Base-by-base conservation (phyloP, 2,329 filamentous ascomycete genomes). In the Cladophialophora bantiana region DNA sequence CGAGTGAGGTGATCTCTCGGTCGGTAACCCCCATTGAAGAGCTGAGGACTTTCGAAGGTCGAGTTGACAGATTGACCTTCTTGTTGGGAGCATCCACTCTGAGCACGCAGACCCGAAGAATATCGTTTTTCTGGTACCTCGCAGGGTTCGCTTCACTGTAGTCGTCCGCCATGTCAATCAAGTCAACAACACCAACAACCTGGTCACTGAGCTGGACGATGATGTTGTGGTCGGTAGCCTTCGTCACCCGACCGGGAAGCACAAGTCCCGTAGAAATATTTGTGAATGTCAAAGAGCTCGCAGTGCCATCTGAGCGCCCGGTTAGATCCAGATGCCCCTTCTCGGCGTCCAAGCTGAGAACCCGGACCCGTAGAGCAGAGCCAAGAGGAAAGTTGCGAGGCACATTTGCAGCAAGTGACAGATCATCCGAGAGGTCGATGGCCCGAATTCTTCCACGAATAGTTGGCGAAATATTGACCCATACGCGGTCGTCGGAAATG, bases 391-490 rank as follows among this genome's bases (percentile, higher is more conserved):
- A 98, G 78, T 92, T 91, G 69, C 87, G 85, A 56, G 88, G 85
- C 2, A 97, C 81, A 73, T 97, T 87, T 36, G 89, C 87, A 40
- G 97, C 82, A 62, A 91, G 84, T 7, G 93, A 91, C 55, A 96
- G 81, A 77, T 98, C 93, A 73, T 97, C 92, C 0, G 93, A 93
- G 7, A 95, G 87, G 75, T 98, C 94, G 77, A 95, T 88, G 68
- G 90, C 86, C 62, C 88, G 88, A 64, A 99, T 87, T 59, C 93
- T 88, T 64, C 95, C 95, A 66, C 94, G 89, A 15, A 99, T 89
- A 60, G 90, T 92, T 6, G 95, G 93, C 1, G 94, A 93, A 26
- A 99, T 80, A 75, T 93, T 97, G 54, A 96, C 90, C 94, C 95
- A 98, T 26, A 97, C 84, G 75, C 87, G 91, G 70, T 92, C 89